Evolutionary conservation across 2,329 filamentous ascomycete species (phyloP).

Genomic region (Capronia americana): DNA sequence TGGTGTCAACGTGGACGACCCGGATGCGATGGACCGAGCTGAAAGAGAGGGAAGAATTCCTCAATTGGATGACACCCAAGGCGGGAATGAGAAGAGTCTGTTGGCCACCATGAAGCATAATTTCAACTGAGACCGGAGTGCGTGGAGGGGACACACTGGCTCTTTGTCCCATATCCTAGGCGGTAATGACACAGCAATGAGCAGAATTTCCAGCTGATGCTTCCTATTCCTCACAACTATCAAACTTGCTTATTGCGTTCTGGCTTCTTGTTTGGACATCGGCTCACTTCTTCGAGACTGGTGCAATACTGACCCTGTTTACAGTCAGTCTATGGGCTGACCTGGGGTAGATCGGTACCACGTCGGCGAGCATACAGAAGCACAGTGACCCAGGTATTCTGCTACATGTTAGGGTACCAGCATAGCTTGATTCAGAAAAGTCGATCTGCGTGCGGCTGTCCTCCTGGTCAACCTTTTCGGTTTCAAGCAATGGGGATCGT

Average conservation of each 20-base stretch:
- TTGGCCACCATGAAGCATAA: constrained; percentile 35
- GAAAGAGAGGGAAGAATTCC: constrained; percentile 43
- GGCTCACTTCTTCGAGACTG: neutral
- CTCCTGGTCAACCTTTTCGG: too few relatives aligned
- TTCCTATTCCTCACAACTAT: neutral
- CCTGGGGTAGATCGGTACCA: neutral
- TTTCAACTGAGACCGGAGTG: constrained; percentile 21
- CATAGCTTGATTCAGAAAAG: neutral
- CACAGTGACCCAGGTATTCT: neutral
- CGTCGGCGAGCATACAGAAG: neutral
- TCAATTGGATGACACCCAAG: constrained; percentile 19
- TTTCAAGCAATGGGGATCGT: too few relatives aligned
- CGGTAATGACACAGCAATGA: neutral
- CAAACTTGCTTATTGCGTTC: neutral
- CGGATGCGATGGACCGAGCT: constrained; percentile 51
- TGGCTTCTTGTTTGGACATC: neutral
- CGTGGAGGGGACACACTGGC: neutral
- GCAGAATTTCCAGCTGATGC: neutral
- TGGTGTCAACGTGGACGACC: constrained; percentile 57
- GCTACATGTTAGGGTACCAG: neutral
- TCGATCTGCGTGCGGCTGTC: neutral
- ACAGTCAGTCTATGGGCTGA: neutral
- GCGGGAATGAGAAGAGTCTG: constrained; percentile 33
- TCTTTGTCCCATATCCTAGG: neutral
- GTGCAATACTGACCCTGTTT: neutral